These are phyloP conservation scores for Solanum arcanum DNA, from an alignment of 257 asterid species.

Conservation along the genomic window DNA sequence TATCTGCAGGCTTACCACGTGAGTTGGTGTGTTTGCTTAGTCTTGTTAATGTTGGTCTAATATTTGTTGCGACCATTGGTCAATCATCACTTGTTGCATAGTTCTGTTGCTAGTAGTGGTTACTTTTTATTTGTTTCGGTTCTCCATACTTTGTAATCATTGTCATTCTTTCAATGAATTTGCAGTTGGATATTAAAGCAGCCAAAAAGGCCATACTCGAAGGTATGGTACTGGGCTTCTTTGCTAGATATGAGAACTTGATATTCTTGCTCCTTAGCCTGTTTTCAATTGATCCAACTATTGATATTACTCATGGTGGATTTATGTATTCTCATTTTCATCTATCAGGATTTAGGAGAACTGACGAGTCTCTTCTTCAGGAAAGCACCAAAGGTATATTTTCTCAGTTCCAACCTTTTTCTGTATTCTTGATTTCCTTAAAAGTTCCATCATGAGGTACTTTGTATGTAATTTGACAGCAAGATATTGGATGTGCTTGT, in stretches of 20 bases:
- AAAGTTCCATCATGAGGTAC: background rate
- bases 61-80: conserved; percentile 8
- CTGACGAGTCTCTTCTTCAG: conserved; percentile 72
- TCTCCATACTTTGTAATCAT: background rate
- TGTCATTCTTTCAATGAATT: conserved; percentile 5
- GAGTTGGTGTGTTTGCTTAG: conserved; percentile 91
- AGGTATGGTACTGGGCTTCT: conserved; percentile 26
- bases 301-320: background rate
- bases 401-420: background rate
- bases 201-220: conserved; percentile 76
- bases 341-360: conserved; percentile 54
- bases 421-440: background rate
- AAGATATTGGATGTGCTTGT: background rate
- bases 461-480: background rate
- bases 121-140: background rate
- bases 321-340: background rate
- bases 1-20: conserved; percentile 97
- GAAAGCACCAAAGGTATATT: conserved; percentile 64
- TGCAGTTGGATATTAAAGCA: conserved; percentile 76
- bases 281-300: background rate
- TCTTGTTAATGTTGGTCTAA: conserved; percentile 8
- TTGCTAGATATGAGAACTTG: background rate
- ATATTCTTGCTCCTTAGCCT: background rate
- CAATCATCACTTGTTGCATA: background rate
- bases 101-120: background rate